Conservation (phyloP, 1,284 basidiomycete species). For the Cerrena zonata region DNA sequence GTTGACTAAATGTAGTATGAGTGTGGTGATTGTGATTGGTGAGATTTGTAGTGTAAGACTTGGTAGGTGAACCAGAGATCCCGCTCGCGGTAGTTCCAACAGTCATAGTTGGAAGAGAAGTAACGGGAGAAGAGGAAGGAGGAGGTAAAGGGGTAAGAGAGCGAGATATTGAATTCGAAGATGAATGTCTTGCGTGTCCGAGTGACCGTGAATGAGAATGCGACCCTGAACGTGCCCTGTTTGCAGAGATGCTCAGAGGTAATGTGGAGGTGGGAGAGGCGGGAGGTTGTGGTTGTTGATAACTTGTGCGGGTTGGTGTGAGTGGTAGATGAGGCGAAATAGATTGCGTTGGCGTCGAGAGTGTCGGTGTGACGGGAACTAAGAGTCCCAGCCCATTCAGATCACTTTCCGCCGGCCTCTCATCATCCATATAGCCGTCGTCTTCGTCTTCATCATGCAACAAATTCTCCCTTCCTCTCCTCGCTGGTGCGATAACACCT, state of each 20-base stretch:
- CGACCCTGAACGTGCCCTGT: conserved; percentile 16
- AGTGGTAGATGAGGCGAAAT: background rate
- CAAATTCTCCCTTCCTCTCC: background rate
- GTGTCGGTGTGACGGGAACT: background rate
- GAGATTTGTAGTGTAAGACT: no score
- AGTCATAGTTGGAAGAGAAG: background rate
- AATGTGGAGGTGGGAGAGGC: background rate
- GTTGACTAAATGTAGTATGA: conserved; percentile 15
- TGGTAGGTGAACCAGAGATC: background rate
- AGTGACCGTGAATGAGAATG: conserved; percentile 6
- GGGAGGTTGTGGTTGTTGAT: background rate
- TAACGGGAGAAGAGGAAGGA: background rate
- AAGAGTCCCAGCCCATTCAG: conserved; percentile 1
- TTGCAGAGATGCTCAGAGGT: conserved; percentile 2
- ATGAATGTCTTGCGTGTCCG: conserved; percentile 5
- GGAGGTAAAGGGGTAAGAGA: background rate
- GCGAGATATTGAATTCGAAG: conserved; percentile 5
- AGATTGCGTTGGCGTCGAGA: background rate
- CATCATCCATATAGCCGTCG: background rate
- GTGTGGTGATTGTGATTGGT: no score
- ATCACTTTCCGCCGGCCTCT: conserved; percentile 4
- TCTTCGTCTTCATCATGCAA: background rate
- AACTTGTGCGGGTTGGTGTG: background rate
- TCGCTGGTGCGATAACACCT: background rate
- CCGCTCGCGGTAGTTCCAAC: background rate